Evolutionary conservation across 225 moss, liverwort and hornwort species (phyloP).

Genomic region (Rhytidiadelphus loreus): DNA sequence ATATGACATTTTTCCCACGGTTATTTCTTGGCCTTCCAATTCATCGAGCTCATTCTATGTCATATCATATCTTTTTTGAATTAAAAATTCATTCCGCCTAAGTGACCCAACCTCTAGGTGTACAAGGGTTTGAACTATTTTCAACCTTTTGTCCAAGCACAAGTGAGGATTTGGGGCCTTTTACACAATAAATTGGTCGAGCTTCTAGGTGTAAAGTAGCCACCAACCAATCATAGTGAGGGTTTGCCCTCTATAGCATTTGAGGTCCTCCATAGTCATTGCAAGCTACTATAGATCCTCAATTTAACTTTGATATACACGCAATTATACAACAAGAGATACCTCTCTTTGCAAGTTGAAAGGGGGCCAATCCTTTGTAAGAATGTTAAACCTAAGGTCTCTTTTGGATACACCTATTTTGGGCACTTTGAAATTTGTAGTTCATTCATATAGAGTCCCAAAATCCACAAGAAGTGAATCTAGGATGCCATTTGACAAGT

Average conservation of each 20-base stretch:
- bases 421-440: neutral
- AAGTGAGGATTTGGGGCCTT: no score
- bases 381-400: neutral
- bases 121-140: no score
- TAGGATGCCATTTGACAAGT: neutral
- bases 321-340: neutral
- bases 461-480: neutral
- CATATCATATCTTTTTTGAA: no score
- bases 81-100: no score
- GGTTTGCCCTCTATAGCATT: neutral
- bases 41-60: no score
- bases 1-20: no score
- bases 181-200: no score
- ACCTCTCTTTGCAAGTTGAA: no score
- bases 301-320: neutral
- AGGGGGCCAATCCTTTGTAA: rapidly evolving
- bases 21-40: no score
- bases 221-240: rapidly evolving
- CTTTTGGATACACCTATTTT: neutral
- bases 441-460: rapidly evolving
- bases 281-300: neutral
- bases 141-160: no score
- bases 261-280: rapidly evolving
- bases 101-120: no score
- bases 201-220: no score